Evolutionary conservation across 805 yeast genomes (phyloP).

Genomic region (Lachancea meyersii): DNA sequence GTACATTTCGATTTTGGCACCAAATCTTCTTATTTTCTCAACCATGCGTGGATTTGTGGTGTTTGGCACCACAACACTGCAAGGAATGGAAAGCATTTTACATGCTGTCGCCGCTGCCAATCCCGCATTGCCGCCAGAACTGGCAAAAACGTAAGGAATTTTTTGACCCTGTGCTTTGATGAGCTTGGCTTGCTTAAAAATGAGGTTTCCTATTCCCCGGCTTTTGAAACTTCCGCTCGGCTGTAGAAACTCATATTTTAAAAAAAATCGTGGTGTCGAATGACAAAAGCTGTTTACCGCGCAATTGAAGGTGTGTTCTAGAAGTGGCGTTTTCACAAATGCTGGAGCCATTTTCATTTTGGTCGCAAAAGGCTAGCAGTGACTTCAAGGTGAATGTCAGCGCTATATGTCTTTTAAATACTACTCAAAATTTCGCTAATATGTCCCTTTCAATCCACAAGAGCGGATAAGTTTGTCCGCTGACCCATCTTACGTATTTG

Average conservation of each 20-base stretch:
- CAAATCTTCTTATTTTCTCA: slow-evolving; percentile 32
- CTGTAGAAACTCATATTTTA: slow-evolving; percentile 48
- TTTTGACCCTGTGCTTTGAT: slow-evolving; percentile 12
- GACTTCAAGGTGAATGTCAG: too few species aligned
- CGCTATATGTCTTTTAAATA: too few species aligned
- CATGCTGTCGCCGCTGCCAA: slow-evolving; percentile 49
- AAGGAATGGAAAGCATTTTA: slow-evolving; percentile 30
- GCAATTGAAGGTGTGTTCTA: neutral
- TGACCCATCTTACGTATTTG: too few species aligned
- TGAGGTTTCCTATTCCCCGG: slow-evolving; percentile 47
- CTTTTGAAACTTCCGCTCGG: slow-evolving; percentile 55
- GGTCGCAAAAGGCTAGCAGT: too few species aligned
- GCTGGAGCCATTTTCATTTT: too few species aligned
- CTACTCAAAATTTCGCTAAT: too few species aligned
- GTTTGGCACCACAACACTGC: slow-evolving; percentile 57
- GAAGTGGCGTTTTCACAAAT: neutral
- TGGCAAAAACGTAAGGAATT: slow-evolving; percentile 40
- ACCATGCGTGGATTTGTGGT: slow-evolving; percentile 42
- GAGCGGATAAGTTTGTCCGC: too few species aligned
- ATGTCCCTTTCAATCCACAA: too few species aligned
- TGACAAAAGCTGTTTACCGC: neutral
- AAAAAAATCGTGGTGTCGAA: slow-evolving; percentile 19
- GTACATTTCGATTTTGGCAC: slow-evolving; percentile 44
- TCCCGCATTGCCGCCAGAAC: slow-evolving; percentile 45
- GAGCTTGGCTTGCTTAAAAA: slow-evolving; percentile 31